Base-by-base conservation (phyloP, 129 eudicot species). In the Rutidosis leptorrhynchoides region DNA sequence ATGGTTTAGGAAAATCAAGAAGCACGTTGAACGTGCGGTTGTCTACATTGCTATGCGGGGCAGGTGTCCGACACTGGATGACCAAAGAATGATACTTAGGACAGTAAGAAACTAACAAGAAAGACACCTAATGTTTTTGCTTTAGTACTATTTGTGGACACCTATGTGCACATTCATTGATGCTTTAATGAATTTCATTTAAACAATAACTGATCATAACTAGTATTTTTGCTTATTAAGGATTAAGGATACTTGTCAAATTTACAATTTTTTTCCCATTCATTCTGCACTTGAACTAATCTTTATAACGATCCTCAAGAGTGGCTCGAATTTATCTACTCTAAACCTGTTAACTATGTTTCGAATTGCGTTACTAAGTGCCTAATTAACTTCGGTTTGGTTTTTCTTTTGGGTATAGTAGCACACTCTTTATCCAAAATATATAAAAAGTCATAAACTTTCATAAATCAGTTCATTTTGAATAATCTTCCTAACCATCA, bases 1-100 rank as follows among this genome's bases (percentile, higher is more conserved):
- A n/a, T n/a, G n/a, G n/a, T n/a, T n/a, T n/a, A n/a, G n/a, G n/a
- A n/a, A n/a, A n/a, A n/a, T n/a, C n/a, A n/a, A n/a, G n/a, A n/a
- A n/a, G n/a, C n/a, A n/a, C n/a, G n/a, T n/a, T n/a, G n/a, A n/a
- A n/a, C n/a, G n/a, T n/a, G 64, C 55, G 65, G 43, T 12, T 64
- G 71, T 54, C 57, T 71, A 46, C 62, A 62, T 51, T 71, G 45
- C 43, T 35, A 10, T 69, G 64, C 58, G 58, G 74, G 74, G 26
- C 58, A 42, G 8, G 48, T n/a, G 75, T 46, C 23, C 68, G 60
- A 58, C 75, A 70, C 27, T 16, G 58, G 55, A 42, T 42, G 45
- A 67, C 60, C 10, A 60, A 46, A 27, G 14, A 21, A 7, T 24
- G 33, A 71, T 71, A 60, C 58, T 58, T 59, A 12, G 43, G 42